Evolutionary conservation across 2,329 filamentous ascomycete genomes (phyloP), one percentile per base, ranked within the genome.

Genomic region (Botrytis fragariae): DNA sequence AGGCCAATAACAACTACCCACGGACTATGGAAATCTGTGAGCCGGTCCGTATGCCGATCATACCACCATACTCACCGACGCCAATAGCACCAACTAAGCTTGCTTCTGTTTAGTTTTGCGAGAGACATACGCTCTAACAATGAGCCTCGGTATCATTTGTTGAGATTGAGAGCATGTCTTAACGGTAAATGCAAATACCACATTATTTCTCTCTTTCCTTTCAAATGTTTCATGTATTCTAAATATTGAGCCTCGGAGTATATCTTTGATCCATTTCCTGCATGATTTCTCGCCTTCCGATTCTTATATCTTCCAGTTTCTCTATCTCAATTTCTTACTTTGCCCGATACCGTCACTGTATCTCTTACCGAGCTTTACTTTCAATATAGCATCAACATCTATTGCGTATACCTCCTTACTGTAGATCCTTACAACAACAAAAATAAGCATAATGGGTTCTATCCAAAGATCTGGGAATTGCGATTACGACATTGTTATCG

Each of bases 401-500:
- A n/a, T 8, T 54, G 51, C 14, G 12, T 5, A 51, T 29, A 63
- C 18, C 42, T 64, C 32, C 22, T 35, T 37, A 44, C 37, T 37
- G n/a, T 39, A 39, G 25, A 54, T 25, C n/a, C 2, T 6, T 18
- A 29, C 57, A 54, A 29, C 37, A 57, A n/a, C 18, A 10, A 51
- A 29, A 20, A 20, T 16, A 35, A 37, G 4, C 42, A 51, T 35
- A n/a, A 77, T 77, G 75, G 76, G 76, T 18, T 76, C 75, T 14
- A 64, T 74, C 42, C 60, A 65, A 25, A 72, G 51, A 32, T n/a
- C 69, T n/a, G 39, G 29, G 14, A 59, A 51, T n/a, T 61, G 63
- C 39, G 75, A 79, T 59, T 79, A 75, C 75, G 89, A 91, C 78
- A 81, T 89, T 29, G 81, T 93, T 77, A 89, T 95, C 77, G 83